Evolutionary conservation across 192 early-diverging fungal genomes (phyloP).

Genomic region (Dissophora ornata): DNA sequence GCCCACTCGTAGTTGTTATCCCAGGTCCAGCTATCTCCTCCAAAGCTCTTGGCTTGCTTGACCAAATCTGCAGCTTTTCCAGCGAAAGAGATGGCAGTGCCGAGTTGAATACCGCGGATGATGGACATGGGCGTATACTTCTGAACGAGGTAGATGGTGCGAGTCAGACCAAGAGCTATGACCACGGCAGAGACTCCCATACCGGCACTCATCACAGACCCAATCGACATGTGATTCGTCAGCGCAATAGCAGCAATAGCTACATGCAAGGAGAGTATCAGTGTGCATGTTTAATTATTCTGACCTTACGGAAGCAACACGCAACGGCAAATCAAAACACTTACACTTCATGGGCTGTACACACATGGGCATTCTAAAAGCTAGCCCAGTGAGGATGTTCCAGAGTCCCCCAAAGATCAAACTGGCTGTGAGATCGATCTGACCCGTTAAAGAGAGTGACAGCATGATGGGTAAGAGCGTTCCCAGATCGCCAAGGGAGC

Average conservation of each 20-base stretch:
- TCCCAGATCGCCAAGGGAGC: conserved; percentile 79
- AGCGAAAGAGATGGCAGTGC: conserved; percentile 76
- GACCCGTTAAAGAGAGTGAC: conserved; percentile 75
- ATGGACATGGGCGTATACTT: conserved; percentile 76
- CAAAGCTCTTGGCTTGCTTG: conserved; percentile 63
- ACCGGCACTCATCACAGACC: conserved; percentile 77
- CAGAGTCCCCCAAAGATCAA: conserved; percentile 90
- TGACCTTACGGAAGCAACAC: no score
- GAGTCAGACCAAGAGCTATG: conserved; percentile 73
- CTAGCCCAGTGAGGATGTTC: conserved; percentile 84
- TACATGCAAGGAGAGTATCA: no score
- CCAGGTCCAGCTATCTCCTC: conserved; percentile 68
- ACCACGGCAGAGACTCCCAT: conserved; percentile 74
- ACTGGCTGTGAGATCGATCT: conserved; percentile 80
- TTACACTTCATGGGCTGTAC: conserved; percentile 94
- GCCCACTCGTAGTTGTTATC: conserved; percentile 82
- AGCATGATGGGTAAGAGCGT: conserved; percentile 91
- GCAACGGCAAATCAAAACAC: conserved; percentile 19
- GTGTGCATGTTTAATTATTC: no score
- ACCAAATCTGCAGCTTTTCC: conserved; percentile 76
- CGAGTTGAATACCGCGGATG: conserved; percentile 84
- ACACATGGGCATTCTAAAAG: conserved; percentile 87
- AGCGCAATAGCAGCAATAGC: conserved; percentile 86
- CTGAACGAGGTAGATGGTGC: conserved; percentile 73
- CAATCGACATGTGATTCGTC: conserved; percentile 72